These are phyloP conservation scores for Cucumis sativus DNA, from an alignment of 306 rosid genomes.

Conservation along the genomic window Cucumber_9930_V3 NC_026661.2:4608001-4608500, in stretches of 20 bases:
- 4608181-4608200: not conserved
- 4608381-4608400: not conserved
- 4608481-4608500: constrained; percentile 60
- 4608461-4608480: constrained; percentile 53
- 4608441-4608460: constrained; percentile 51
- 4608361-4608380: not conserved
- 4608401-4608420: constrained; percentile 21
- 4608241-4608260: constrained; percentile 48
- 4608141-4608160: not conserved
- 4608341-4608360: constrained; percentile 1
- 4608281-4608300: constrained; percentile 49
- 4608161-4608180: not conserved
- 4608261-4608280: constrained; percentile 45
- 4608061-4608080: constrained; percentile 96
- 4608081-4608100: constrained; percentile 71
- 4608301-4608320: constrained; percentile 43
- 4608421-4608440: constrained; percentile 33
- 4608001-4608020: not conserved
- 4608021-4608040: not conserved
- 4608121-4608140: constrained; percentile 4
- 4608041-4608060: constrained; percentile 54
- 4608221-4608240: constrained; percentile 53
- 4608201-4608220: not conserved
- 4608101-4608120: constrained; percentile 52
- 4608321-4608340: constrained; percentile 95